Base-by-base conservation (phyloP, 1,284 basidiomycete species). In the Ganoderma resinaceum region DNA sequence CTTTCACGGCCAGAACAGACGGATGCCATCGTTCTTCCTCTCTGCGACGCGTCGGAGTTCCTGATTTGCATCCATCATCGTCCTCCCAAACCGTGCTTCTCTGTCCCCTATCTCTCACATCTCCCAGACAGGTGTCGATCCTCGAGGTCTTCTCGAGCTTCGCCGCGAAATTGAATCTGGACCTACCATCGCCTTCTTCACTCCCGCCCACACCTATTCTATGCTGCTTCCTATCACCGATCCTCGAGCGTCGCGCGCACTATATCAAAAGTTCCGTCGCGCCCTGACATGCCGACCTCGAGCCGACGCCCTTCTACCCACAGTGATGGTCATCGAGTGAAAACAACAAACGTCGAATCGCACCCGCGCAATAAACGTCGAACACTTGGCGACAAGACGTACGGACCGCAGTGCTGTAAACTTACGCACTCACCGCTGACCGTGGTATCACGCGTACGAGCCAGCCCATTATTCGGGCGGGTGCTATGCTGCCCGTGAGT, bases 21-120 rank as follows among this genome's bases (percentile, higher is more conserved):
- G 61, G 65, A 66, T 66, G 40, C 60, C 65, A 66, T 66, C 65
- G 31, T 58, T 66, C 65, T 62, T 66, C 53, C 61, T 43, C 31
- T 26, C 58, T 55, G 35, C 53, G 60, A 66, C 61, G 46, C 55
- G 65, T 66, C 61, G 42, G 40, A 66, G 43, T 55, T 52, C 65
- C 53, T 66, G 61, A 66, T 66, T 62, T 49, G 53, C 65, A 14
- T 37, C 46, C 46, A 29, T 66, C 59, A 16, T n/a, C 23, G 62
- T 63, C 40, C 57, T 38, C 26, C 16, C 11, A 57, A 37, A n/a
- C 29, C 42, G 11, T 33, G 33, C 37, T 53, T 31, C 60, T 29
- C 31, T 16, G 37, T 16, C 42, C 40, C 18, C 60, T 57, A 43
- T 55, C 58, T 33, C 43, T 35, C 31, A 14, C 55, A 33, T 57